These are phyloP conservation scores for Calamus simplicifolius DNA, from an alignment of 176 grass and related monocot genomes.

Conservation along the genomic window DNA sequence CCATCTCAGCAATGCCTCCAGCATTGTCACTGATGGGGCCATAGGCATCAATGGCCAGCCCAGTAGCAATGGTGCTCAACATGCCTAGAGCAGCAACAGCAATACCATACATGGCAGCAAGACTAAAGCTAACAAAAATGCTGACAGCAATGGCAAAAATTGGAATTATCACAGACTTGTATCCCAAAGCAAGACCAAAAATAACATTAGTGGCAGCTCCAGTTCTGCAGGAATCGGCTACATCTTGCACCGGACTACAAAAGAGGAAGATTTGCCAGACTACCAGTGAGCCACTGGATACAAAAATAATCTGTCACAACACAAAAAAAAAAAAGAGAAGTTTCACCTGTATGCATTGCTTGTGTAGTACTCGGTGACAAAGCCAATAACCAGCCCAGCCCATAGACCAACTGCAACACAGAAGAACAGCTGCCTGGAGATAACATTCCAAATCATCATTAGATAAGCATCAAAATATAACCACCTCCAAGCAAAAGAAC, in stretches of 20 bases:
- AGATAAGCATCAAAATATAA: conserved; percentile 7
- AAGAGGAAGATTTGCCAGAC: conserved; percentile 16
- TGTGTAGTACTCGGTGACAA: conserved; percentile 83
- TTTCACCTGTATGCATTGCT: conserved; percentile 76
- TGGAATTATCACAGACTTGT: conserved; percentile 88
- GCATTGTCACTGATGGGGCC: conserved; percentile 95
- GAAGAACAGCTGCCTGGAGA: conserved; percentile 78
- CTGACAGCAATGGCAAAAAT: conserved; percentile 87
- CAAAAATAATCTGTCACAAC: background rate
- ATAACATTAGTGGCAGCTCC: conserved; percentile 91
- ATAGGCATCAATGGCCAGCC: conserved; percentile 86
- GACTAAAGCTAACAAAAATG: conserved; percentile 84
- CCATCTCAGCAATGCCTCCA: conserved; percentile 95
- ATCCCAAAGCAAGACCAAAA: conserved; percentile 81
- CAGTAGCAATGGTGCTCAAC: conserved; percentile 90
- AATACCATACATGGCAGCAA: conserved; percentile 86
- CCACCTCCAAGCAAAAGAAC: conserved; percentile 4
- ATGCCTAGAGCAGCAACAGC: conserved; percentile 91
- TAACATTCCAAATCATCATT: conserved; percentile 4
- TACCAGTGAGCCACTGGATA: background rate
- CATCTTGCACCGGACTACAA: conserved; percentile 83
- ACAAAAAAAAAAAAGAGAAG: background rate
- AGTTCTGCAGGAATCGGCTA: conserved; percentile 86
- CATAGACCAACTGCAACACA: conserved; percentile 82
- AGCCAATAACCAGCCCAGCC: conserved; percentile 88